Evolutionary conservation across 345 rosid species (phyloP), one percentile per base, ranked within the genome.

Genomic region (Gossypium thurberi): DNA sequence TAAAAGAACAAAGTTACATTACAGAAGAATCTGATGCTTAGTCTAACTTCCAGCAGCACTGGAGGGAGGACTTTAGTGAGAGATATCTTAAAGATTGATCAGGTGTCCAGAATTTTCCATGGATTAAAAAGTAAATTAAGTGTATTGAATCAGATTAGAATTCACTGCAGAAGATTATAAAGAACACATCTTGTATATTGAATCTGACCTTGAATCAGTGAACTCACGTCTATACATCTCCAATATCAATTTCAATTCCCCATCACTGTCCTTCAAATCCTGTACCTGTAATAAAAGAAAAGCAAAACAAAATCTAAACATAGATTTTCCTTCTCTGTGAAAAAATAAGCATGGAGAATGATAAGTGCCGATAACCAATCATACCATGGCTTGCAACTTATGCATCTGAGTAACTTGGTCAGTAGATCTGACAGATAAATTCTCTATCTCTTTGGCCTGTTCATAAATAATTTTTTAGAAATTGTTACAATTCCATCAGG

Each of bases 141-240:
- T 21, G 40, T 56, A 56, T 21, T 42, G 20, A 64, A 64, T 37
- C 10, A 74, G 64, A 74, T 1, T 26, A 10, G 52, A 23, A 65
- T 12, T 47, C 9, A 62, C 28, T 4, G 12, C 69, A 62, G 37
- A 20, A 53, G 52, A 14, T 13, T 10, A 23, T 46, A 15, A 59
- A 65, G 10, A 60, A 17, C 13, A 4, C 17, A n/a, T 18, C 43
- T 10, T 63, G 3, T 18, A 40, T 15, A 67, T 40, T 48, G 74
- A 66, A 21, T 26, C 75, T 70, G 67, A 95, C 99, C 97, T 87
- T 65, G 96, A 67, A 78, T 82, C 96, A 71, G 83, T 83, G 57
- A 83, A 86, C 80, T 95, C 99, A 9, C 87, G 91, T 80, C 81
- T 87, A 77, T 86, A 91, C 99, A 93, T 91, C 73, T 90, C 94